Percentiles rank a stretch among this genome's conserved stretches.
These are phyloP conservation scores for Trichophyton benhamiae DNA, from an alignment of 2,329 filamentous ascomycete genomes.

Conservation along the genomic window DNA sequence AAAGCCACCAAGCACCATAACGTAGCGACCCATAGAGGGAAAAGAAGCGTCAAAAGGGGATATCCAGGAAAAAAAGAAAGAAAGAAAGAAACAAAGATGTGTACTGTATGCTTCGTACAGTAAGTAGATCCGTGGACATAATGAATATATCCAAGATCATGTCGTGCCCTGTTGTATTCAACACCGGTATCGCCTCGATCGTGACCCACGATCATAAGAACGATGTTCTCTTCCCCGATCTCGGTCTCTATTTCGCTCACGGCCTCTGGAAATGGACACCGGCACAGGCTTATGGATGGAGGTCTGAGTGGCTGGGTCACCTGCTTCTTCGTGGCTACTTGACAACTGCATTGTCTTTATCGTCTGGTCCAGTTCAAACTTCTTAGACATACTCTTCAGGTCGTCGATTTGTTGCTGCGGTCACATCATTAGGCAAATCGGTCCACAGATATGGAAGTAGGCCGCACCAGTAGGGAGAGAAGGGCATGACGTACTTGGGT, in stretches of 20 bases:
- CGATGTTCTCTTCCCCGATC: conserved; percentile 10
- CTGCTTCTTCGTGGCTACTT: conserved; percentile 17
- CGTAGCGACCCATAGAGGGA: neutral
- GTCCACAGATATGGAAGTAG: neutral
- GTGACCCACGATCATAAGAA: conserved; percentile 10
- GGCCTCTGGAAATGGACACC: conserved; percentile 22
- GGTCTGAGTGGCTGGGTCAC: conserved; percentile 20
- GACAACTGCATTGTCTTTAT: conserved; percentile 28
- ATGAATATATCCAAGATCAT: neutral
- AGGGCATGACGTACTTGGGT: conserved; percentile 29
- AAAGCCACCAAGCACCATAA: neutral
- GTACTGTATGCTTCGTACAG: neutral
- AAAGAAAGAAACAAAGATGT: neutral
- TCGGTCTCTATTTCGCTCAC: conserved; percentile 12
- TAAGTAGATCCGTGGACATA: neutral
- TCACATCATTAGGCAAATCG: conserved; percentile 6
- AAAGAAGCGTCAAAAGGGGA: neutral
- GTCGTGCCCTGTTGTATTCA: neutral
- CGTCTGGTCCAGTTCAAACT: conserved; percentile 38
- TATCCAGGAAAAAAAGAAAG: neutral
- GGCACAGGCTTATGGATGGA: conserved; percentile 35
- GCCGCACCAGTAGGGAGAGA: neutral
- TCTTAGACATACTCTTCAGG: conserved; percentile 34
- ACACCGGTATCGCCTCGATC: conserved; percentile 14
- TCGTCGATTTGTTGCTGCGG: conserved; percentile 39